phyloP scores from a whole-genome alignment of 1,284 basidiomycete genomes.

The Heliocybe sulcata region DNA sequence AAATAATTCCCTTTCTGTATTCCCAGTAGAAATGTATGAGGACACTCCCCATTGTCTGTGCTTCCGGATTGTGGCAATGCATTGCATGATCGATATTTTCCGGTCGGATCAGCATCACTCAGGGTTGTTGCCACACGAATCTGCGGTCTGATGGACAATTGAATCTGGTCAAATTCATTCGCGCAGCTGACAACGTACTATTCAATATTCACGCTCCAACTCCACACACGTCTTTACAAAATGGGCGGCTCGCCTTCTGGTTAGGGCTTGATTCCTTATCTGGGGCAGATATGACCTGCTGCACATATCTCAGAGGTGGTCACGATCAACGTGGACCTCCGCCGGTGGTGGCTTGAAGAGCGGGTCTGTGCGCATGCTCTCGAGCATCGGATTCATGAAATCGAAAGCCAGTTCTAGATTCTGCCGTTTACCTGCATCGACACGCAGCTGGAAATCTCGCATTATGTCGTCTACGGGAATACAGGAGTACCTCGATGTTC shows the following conservation, averaged over 20 bases:
- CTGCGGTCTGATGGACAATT: too few species aligned
- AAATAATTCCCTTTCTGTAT: neutral
- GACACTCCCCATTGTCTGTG: too few species aligned
- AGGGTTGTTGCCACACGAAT: too few species aligned
- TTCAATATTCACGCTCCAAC: too few species aligned
- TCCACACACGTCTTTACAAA: too few species aligned
- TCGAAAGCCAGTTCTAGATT: neutral
- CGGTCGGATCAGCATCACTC: too few species aligned
- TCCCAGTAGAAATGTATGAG: neutral
- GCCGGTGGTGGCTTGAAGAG: too few species aligned
- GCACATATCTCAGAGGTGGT: too few species aligned
- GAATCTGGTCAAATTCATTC: too few species aligned
- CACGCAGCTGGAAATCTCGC: neutral
- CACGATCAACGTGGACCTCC: too few species aligned
- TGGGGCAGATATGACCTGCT: neutral
- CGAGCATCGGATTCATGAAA: neutral
- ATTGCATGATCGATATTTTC: neutral
- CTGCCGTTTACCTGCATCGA: neutral
- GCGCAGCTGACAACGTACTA: too few species aligned
- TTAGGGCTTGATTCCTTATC: neutral
- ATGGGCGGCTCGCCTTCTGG: neutral
- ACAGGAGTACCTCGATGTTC: conserved; percentile 26
- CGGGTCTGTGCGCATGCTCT: neutral
- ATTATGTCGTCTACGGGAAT: neutral
- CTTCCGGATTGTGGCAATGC: too few species aligned